Evolutionary conservation across 805 yeast genomes (phyloP).

Genomic region (Aciculoconidium aculeatum): DNA sequence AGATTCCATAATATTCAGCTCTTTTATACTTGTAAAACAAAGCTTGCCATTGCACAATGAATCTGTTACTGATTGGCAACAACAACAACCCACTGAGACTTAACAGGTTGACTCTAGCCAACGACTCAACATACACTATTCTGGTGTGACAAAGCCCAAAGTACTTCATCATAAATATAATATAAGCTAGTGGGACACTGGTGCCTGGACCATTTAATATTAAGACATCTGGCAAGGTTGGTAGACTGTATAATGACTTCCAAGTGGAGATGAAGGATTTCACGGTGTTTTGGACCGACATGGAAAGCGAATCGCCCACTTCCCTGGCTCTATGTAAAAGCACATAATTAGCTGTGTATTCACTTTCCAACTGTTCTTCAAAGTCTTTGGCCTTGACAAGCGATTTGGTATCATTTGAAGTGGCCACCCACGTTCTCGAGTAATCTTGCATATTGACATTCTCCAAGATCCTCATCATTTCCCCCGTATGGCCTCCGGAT

Average conservation of each 20-base stretch:
- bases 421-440: slow-evolving; percentile 35
- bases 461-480: slow-evolving; percentile 69
- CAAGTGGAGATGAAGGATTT: slow-evolving; percentile 28
- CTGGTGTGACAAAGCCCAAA: slow-evolving; percentile 43
- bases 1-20: slow-evolving; percentile 72
- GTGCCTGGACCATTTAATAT: slow-evolving; percentile 82
- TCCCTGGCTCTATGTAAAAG: slow-evolving; percentile 51
- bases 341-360: slow-evolving; percentile 16
- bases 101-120: slow-evolving; percentile 72
- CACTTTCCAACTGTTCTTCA: slow-evolving; percentile 20
- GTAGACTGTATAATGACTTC: slow-evolving; percentile 18
- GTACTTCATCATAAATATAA: slow-evolving; percentile 46
- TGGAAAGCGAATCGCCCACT: slow-evolving; percentile 49
- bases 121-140: slow-evolving; percentile 77
- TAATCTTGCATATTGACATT: slow-evolving; percentile 27
- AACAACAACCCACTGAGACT: slow-evolving; percentile 74
- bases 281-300: slow-evolving; percentile 43
- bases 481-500: slow-evolving; percentile 97
- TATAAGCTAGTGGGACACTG: slow-evolving; percentile 60
- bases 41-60: slow-evolving; percentile 85
- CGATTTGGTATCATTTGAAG: slow-evolving; percentile 50
- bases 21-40: slow-evolving; percentile 47
- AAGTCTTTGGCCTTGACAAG: slow-evolving; percentile 31
- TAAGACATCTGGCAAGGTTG: slow-evolving; percentile 37
- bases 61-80: slow-evolving; percentile 66